Evolutionary conservation across 257 asterid species (phyloP), one percentile per base, ranked within the genome.

Genomic region (Nicotiana tomentosiformis): DNA sequence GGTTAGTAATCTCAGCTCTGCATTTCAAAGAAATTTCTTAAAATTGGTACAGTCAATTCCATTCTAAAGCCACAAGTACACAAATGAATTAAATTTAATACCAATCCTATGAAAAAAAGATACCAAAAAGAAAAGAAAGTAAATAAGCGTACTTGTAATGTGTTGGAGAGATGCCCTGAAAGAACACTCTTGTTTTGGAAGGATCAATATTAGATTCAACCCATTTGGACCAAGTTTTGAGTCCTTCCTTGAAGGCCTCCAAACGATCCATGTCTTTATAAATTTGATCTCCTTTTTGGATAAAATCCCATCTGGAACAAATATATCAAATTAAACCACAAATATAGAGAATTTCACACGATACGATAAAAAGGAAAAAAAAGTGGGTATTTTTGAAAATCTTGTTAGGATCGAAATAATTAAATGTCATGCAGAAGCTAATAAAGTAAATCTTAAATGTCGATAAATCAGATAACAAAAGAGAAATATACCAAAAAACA

Each of bases 191-290:
- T 43, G 97, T 91, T 32, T 85, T 58, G 79, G 89, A 70, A 2
- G 94, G 86, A 77, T 92, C 82, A 32, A 90, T 82, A 64, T 93
- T 90, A 4, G 92, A 84, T 82, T 93, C 97, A 18, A 93, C 93
- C 98, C 97, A 93, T 5, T 87, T 88, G 32, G 93, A 85, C 98
- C 98, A 94, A 16, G 98, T 94, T 57, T 33, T 91, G n/a, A 93
- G 53, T 33, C 94, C 97, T 64, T 81, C 77, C 3, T 77, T 53
- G 39, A 91, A 94, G n/a, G 97, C 97, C 76, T 9, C 86, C 88
- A 93, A 85, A 18, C 95, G 89, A 80, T 94, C 93, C 94, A 92
- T 93, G 84, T 93, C 97, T 79, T 77, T 85, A 68, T 87, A 89
- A 3, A 87, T 10, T 56, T 88, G 85, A 7, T 76, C 84, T 53